These are phyloP conservation scores for Phylloporus rhodoxanthus DNA, from an alignment of 768 basidiomycete species.

Conservation along the genomic window DNA sequence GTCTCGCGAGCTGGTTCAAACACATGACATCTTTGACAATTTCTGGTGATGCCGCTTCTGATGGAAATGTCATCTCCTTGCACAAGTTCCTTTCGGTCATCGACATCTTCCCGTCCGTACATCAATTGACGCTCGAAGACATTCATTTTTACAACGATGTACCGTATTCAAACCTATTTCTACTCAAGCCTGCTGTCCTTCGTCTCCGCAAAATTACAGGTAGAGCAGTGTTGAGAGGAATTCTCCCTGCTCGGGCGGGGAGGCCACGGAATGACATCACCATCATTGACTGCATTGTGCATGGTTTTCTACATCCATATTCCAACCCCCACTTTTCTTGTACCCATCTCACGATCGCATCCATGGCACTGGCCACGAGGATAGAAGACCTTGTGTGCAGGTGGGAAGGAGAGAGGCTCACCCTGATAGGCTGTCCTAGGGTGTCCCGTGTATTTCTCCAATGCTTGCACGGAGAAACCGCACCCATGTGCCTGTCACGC, in stretches of 20 bases:
- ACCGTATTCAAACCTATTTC: not conserved
- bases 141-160: conserved; percentile 1
- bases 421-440: conserved; percentile 2
- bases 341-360: conserved; percentile 3
- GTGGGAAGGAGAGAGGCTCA: conserved; percentile 6
- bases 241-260: not conserved
- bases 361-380: not conserved
- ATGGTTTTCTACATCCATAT: not conserved
- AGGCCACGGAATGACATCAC: not conserved
- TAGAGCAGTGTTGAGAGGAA: not conserved
- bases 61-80: not conserved
- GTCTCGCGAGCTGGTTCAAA: conserved; percentile 6
- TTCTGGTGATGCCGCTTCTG: not conserved
- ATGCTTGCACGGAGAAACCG: not conserved
- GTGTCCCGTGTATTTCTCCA: conserved; percentile 1
- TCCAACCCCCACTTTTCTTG: not conserved
- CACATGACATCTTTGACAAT: conserved; percentile 3
- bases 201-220: conserved; percentile 2
- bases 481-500: not conserved
- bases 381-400: conserved; percentile 6
- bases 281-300: conserved; percentile 1
- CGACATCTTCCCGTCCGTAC: conserved; percentile 1
- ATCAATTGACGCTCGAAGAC: conserved; percentile 4
- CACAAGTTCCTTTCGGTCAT: conserved; percentile 4
- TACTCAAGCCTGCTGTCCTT: not conserved